phyloP scores from a whole-genome alignment of 1,139 yeast species.

The Zygotorulaspora mrakii region DNA sequence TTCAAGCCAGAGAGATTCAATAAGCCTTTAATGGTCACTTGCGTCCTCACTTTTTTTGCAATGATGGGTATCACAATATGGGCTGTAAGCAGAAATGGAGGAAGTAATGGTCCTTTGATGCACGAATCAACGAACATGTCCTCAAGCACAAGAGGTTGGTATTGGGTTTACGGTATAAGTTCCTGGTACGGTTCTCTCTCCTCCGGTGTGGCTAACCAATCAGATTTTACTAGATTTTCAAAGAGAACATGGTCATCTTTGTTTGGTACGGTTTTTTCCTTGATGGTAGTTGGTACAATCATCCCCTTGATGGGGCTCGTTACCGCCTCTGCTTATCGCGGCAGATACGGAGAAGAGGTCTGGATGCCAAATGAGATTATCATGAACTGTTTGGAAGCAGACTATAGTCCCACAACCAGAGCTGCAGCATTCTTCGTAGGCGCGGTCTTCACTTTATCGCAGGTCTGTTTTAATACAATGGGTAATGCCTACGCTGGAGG shows the following conservation, averaged over 20 bases:
- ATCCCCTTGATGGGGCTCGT: constrained; percentile 42
- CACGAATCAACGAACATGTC: constrained; percentile 2
- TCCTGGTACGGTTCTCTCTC: constrained; percentile 40
- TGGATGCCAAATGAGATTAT: constrained; percentile 37
- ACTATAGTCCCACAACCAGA: constrained; percentile 28
- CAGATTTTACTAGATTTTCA: constrained; percentile 46
- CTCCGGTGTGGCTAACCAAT: constrained; percentile 44
- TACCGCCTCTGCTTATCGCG: constrained; percentile 35
- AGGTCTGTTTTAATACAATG: constrained; percentile 30
- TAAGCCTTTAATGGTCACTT: constrained; percentile 30
- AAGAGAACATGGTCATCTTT: constrained; percentile 24
- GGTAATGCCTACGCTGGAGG: constrained; percentile 40
- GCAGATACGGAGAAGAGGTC: constrained; percentile 26
- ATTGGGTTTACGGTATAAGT: constrained; percentile 35
- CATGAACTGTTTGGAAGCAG: constrained; percentile 24
- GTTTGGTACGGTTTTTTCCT: constrained; percentile 32
- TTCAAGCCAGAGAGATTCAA: constrained; percentile 35
- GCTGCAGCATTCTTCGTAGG: constrained; percentile 36
- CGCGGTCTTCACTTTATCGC: constrained; percentile 32
- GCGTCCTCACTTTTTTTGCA: constrained; percentile 35
- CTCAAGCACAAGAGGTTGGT: constrained; percentile 27
- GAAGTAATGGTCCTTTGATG: constrained; percentile 32
- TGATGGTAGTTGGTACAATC: constrained; percentile 37
- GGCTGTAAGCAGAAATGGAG: constrained; percentile 24
- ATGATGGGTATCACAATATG: constrained; percentile 36